A percentile compares a stretch with the other conserved stretches of the same genome.
Conservation (phyloP, 352 stramenopile genomes). For the Globisporangium sylvaticum region DNA sequence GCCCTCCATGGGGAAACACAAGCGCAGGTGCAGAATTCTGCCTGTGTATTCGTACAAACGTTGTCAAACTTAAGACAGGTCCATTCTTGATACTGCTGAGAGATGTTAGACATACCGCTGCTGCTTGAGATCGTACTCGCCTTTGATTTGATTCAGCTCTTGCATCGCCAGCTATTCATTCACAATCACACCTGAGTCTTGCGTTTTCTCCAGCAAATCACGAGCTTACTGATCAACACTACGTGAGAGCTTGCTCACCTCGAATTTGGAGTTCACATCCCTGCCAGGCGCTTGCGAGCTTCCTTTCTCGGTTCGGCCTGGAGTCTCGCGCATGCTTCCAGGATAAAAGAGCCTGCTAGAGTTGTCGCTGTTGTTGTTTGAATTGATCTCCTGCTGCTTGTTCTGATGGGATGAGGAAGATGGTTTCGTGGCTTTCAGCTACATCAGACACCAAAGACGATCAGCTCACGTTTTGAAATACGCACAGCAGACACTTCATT, state of each 20-base stretch:
- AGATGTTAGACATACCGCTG: constrained; percentile 19
- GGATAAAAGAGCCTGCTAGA: constrained; percentile 8
- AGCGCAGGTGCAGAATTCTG: constrained; percentile 25
- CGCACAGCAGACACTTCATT: not conserved
- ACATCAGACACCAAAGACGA: not conserved
- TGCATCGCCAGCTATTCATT: constrained; percentile 35
- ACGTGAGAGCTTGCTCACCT: constrained; percentile 18
- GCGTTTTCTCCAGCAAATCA: not conserved
- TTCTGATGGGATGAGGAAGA: not conserved
- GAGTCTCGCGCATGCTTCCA: not conserved
- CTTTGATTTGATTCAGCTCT: constrained; percentile 46
- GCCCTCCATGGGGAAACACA: not conserved
- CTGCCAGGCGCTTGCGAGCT: not conserved
- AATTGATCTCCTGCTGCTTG: not conserved
- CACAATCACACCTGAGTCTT: not conserved
- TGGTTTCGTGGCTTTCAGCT: not conserved
- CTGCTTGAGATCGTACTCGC: constrained; percentile 31
- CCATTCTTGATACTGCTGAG: not conserved
- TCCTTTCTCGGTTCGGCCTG: not conserved
- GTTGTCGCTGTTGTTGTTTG: not conserved
- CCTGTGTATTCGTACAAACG: constrained; percentile 7
- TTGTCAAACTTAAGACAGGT: not conserved
- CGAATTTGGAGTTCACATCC: constrained; percentile 48
- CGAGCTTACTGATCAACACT: not conserved
- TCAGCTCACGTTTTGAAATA: not conserved